Base-by-base conservation (phyloP, 2,329 filamentous ascomycete species). In the Hymenotorrendiella dingleyae region DNA sequence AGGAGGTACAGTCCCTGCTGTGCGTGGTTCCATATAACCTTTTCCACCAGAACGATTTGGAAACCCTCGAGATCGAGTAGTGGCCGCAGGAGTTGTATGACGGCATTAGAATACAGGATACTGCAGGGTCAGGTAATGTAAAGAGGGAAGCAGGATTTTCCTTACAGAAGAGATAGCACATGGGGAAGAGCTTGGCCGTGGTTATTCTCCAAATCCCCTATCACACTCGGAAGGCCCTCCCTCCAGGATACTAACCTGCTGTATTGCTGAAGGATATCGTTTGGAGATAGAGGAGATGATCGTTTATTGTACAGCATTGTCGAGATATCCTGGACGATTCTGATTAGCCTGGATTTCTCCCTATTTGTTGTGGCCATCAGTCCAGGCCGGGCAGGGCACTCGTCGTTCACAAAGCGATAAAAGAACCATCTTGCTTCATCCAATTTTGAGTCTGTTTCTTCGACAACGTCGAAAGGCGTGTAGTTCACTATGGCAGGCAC, bases 121-220 rank as follows among this genome's bases (percentile, higher is more conserved):
- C 60, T 63, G 34, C 16, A 36, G 29, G 26, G 24, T 58, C 29
- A 60, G 53, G 35, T 35, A 11, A n/a, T 36, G 21, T 11, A 9
- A 21, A 7, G 24, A 24, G 9, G 21, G 4, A n/a, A 11, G 5
- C 26, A n/a, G n/a, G n/a, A 36, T 22, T 8, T 29, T 32, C 50
- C 61, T 45, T 54, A 64, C 61, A 60, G 43, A 17, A 64, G 46
- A 30, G 53, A 61, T 9, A 63, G 40, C 10, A 61, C 52, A 54
- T 63, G 60, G 7, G 61, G 61, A 34, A 62, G 47, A 11, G 48
- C 43, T 39, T 52, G 50, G 23, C 41, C 36, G 4, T 47, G 47
- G 10, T 49, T 48, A 4, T 24, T 42, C 3, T 59, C 51, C 20
- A 54, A 42, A 16, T 54, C 45, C 7, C 40, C 49, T 30, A 63